Evolutionary conservation across 2,329 filamentous ascomycete species (phyloP).

Genomic region (Magnaporthiopsis incrustans): DNA sequence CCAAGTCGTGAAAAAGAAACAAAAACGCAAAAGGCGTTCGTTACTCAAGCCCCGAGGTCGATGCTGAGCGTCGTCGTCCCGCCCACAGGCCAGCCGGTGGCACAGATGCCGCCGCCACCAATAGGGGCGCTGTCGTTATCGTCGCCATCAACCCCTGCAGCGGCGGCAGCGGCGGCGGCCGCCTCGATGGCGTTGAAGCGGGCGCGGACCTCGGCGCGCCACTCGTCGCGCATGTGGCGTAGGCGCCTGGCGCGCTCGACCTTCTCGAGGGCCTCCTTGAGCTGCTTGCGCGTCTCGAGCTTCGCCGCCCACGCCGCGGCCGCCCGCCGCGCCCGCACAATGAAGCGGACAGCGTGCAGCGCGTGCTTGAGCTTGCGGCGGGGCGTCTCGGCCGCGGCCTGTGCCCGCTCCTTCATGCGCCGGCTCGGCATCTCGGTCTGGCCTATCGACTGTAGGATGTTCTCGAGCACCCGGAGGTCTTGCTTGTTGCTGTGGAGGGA

Average conservation of each 20-base stretch:
- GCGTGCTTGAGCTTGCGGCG: slow-evolving; percentile 9
- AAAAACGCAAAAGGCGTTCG: background rate
- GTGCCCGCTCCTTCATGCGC: background rate
- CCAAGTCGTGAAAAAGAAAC: background rate
- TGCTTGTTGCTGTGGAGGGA: slow-evolving; percentile 69
- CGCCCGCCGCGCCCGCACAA: slow-evolving; percentile 41
- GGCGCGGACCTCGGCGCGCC: slow-evolving; percentile 18
- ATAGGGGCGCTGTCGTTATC: background rate
- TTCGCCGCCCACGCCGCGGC: slow-evolving; percentile 43
- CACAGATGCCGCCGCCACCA: background rate
- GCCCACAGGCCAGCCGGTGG: background rate
- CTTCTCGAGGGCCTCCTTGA: slow-evolving; percentile 41
- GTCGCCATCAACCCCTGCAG: background rate
- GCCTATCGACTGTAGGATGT: slow-evolving; percentile 61
- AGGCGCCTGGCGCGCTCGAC: slow-evolving; percentile 36
- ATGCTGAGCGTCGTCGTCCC: slow-evolving; percentile 1
- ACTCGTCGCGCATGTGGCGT: slow-evolving; percentile 29
- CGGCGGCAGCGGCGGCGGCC: background rate
- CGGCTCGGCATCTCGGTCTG: slow-evolving; percentile 18
- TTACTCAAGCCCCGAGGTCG: background rate
- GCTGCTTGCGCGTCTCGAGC: slow-evolving; percentile 38
- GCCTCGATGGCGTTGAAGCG: background rate
- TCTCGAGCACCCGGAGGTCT: slow-evolving; percentile 75
- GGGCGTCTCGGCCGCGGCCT: slow-evolving; percentile 13
- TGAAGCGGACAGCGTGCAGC: slow-evolving; percentile 37